These are phyloP conservation scores for Phyllosticta capitalensis DNA, from an alignment of 2,329 filamentous ascomycete genomes.

Conservation along the genomic window DNA sequence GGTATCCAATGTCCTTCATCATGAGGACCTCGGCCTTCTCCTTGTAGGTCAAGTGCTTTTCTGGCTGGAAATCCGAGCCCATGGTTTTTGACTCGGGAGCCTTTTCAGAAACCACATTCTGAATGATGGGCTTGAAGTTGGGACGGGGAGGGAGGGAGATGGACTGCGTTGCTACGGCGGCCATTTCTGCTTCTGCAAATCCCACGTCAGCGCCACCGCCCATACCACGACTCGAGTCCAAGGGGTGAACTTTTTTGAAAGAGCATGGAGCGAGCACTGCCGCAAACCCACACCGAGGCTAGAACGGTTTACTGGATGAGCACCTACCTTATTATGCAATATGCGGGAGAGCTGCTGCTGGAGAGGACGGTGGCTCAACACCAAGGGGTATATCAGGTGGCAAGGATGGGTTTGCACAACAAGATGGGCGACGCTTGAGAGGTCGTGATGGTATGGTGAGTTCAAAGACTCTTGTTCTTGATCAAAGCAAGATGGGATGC, in stretches of 20 bases:
- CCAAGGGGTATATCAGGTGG: neutral
- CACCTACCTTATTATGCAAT: neutral
- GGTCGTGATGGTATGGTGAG: neutral
- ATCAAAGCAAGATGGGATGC: neutral
- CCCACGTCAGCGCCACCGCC: neutral
- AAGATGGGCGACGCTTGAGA: neutral
- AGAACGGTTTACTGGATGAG: neutral
- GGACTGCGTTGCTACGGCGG: slow-evolving; percentile 21
- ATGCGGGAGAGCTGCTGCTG: neutral
- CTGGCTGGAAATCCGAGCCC: slow-evolving; percentile 39
- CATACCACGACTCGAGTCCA: neutral
- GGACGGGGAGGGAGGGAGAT: slow-evolving; percentile 20
- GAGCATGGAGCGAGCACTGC: neutral
- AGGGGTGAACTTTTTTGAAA: neutral
- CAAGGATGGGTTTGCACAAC: neutral
- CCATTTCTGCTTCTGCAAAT: slow-evolving; percentile 17
- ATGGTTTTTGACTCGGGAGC: slow-evolving; percentile 13
- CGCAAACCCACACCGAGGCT: neutral
- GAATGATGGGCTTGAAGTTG: slow-evolving; percentile 26
- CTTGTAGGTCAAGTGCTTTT: slow-evolving; percentile 47
- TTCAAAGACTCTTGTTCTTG: slow-evolving; percentile 2
- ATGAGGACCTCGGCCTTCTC: slow-evolving; percentile 43
- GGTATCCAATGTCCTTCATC: slow-evolving; percentile 53
- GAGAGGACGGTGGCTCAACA: neutral
- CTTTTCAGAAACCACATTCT: slow-evolving; percentile 13